phyloP scores from a whole-genome alignment of 257 asterid species.

The Solanum appendiculatum region DNA sequence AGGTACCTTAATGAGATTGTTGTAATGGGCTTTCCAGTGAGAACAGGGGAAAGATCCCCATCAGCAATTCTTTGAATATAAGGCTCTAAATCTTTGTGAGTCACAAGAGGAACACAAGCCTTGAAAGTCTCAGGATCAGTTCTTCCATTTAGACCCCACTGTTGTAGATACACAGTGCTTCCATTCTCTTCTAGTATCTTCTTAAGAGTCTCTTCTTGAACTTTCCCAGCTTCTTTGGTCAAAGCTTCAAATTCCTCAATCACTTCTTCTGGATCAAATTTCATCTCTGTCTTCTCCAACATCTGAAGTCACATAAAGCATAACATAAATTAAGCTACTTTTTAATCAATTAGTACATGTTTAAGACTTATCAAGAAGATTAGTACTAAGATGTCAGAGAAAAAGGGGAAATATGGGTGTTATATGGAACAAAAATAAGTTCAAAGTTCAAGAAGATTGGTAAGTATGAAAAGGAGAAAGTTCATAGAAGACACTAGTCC shows the following conservation, averaged over 20 bases:
- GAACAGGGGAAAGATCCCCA: conserved; percentile 50
- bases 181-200: conserved; percentile 76
- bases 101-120: conserved; percentile 59
- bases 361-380: not conserved
- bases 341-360: not conserved
- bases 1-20: conserved; percentile 79
- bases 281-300: conserved; percentile 55
- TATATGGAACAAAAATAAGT: not conserved
- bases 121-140: conserved; percentile 57
- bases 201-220: conserved; percentile 65
- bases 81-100: conserved; percentile 74
- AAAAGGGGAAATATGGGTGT: not conserved
- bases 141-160: conserved; percentile 67
- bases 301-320: conserved; percentile 4
- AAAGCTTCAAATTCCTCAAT: conserved; percentile 67
- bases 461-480: conserved; percentile 4
- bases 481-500: conserved; percentile 22
- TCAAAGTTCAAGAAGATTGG: not conserved
- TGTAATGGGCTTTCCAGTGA: conserved; percentile 69
- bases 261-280: conserved; percentile 51
- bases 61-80: conserved; percentile 68
- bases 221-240: conserved; percentile 55
- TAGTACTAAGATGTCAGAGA: not conserved
- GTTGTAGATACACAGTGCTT: conserved; percentile 57
- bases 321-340: not conserved